Conservation (phyloP, 352 stramenopile genomes). For the Pythium folliculosum region DNA sequence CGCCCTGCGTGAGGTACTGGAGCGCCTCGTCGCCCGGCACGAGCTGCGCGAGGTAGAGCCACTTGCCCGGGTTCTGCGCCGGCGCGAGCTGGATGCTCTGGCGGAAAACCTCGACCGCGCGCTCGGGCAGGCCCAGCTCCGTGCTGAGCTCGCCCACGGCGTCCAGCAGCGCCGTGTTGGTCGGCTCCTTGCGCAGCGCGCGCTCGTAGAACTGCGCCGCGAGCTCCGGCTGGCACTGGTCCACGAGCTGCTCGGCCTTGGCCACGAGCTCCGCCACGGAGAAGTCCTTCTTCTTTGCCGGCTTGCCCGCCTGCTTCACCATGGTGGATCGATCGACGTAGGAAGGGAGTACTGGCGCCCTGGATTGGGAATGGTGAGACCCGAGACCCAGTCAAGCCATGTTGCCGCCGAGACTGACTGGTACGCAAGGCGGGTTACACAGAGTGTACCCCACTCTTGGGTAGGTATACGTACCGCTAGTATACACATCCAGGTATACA, state of each 20-base stretch:
- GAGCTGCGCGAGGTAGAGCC: conserved; percentile 85
- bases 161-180: conserved; percentile 73
- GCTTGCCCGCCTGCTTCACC: conserved; percentile 30
- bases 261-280: conserved; percentile 72
- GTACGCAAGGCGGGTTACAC: conserved; percentile 18
- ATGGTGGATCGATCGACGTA: no score
- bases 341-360: no score
- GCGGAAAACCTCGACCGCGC: conserved; percentile 70
- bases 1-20: conserved; percentile 67
- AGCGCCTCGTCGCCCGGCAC: conserved; percentile 72
- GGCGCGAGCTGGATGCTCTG: conserved; percentile 69
- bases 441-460: no score
- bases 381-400: conserved; percentile 15
- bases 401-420: conserved; percentile 3
- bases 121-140: conserved; percentile 81
- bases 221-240: conserved; percentile 83
- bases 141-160: conserved; percentile 79
- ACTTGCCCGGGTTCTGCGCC: conserved; percentile 78
- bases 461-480: no score
- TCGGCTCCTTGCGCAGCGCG: conserved; percentile 67
- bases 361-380: background rate
- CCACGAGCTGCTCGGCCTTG: conserved; percentile 83
- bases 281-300: conserved; percentile 35
- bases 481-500: conserved; percentile 8
- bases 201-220: conserved; percentile 86